A percentile compares a stretch with the other conserved stretches of the same genome.
These are phyloP conservation scores for Trichoderma afroharzianum DNA, from an alignment of 2,329 filamentous ascomycete genomes.

Conservation along the genomic window DNA sequence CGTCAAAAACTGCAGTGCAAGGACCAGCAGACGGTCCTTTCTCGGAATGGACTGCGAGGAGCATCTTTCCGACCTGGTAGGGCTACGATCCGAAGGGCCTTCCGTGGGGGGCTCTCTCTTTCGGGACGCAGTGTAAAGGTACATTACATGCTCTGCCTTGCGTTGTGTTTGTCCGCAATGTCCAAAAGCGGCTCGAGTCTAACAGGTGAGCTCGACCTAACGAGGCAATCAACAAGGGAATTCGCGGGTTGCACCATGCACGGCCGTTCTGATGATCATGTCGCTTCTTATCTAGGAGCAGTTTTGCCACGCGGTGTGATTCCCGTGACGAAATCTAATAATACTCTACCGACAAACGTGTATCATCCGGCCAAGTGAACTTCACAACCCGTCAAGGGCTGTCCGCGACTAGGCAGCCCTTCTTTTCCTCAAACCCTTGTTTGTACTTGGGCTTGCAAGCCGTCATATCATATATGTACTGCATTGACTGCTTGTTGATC, in stretches of 20 bases:
- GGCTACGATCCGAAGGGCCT: neutral
- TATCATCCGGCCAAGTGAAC: neutral
- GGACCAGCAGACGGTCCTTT: neutral
- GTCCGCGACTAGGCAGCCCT: neutral
- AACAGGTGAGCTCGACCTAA: neutral
- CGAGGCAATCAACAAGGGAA: neutral
- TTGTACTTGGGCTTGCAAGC: neutral
- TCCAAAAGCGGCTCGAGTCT: neutral
- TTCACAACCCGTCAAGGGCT: neutral
- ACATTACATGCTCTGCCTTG: neutral
- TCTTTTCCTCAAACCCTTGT: neutral
- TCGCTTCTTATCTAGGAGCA: neutral
- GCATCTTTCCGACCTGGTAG: conserved; percentile 7
- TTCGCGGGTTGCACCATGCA: neutral
- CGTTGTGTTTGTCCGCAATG: neutral
- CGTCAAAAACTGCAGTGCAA: neutral
- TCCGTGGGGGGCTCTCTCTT: neutral
- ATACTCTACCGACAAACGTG: neutral
- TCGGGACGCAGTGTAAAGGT: neutral
- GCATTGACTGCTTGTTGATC: neutral
- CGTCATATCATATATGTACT: neutral
- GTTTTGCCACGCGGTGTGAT: neutral
- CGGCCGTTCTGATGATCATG: neutral
- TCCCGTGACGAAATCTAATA: conserved; percentile 7
- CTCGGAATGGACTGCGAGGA: neutral